phyloP scores from a whole-genome alignment of 2,329 filamentous ascomycete species.

The Aspergillus sp. region DNA sequence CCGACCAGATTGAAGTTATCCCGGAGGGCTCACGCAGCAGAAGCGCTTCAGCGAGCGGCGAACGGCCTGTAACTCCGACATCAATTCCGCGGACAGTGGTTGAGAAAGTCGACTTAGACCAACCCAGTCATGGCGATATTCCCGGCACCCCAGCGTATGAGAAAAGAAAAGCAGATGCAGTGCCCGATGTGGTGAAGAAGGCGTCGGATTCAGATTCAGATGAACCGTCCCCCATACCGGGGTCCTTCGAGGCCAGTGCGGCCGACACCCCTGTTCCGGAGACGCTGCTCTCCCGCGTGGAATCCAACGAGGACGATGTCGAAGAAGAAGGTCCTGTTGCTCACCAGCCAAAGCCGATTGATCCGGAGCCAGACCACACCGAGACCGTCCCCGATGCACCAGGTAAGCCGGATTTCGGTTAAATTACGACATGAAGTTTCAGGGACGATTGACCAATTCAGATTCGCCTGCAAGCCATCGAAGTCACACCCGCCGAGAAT shows the following conservation, averaged over 20 bases:
- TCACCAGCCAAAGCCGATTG: constrained; percentile 43
- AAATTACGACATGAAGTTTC: constrained; percentile 36
- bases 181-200: constrained; percentile 59
- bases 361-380: constrained; percentile 47
- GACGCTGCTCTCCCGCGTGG: constrained; percentile 48
- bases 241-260: constrained; percentile 3
- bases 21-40: constrained; percentile 47
- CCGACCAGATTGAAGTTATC: constrained; percentile 64
- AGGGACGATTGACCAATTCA: constrained; percentile 64
- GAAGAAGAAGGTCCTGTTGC: constrained; percentile 38
- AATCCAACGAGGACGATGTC: constrained; percentile 37
- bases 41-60: constrained; percentile 44
- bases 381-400: constrained; percentile 49
- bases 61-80: constrained; percentile 52
- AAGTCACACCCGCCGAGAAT: constrained; percentile 44
- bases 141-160: constrained; percentile 62
- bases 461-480: constrained; percentile 54
- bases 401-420: constrained; percentile 56
- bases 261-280: constrained; percentile 39
- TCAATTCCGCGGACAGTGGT: constrained; percentile 62
- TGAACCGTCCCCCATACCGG: constrained; percentile 15
- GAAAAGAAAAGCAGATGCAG: constrained; percentile 59
- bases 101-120: constrained; percentile 60
- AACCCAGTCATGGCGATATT: constrained; percentile 62
- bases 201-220: constrained; percentile 37